These are phyloP conservation scores for Phyllosticta capitalensis DNA, from an alignment of 2,329 filamentous ascomycete species.

Conservation along the genomic window DNA sequence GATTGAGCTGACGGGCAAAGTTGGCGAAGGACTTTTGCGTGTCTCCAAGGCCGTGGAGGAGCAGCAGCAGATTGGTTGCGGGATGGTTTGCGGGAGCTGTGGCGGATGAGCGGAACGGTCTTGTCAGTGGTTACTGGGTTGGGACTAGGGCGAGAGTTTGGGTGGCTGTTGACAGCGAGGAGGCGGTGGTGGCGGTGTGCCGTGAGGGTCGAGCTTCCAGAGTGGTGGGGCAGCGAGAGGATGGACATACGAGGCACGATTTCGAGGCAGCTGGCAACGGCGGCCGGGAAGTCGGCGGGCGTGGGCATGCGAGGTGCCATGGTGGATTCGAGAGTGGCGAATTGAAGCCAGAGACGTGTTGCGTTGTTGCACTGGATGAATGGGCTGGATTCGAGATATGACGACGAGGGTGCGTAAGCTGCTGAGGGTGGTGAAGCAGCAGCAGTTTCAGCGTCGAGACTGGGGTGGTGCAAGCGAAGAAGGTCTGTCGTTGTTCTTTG, in stretches of 20 bases:
- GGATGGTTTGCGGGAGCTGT: slow-evolving; percentile 35
- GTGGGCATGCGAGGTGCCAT: slow-evolving; percentile 37
- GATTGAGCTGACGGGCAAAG: slow-evolving; percentile 58
- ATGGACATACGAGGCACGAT: slow-evolving; percentile 36
- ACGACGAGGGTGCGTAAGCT: slow-evolving; percentile 3
- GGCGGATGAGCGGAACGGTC: neutral
- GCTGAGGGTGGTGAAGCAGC: neutral
- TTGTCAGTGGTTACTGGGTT: neutral
- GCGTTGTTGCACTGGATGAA: neutral
- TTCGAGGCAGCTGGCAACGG: slow-evolving; percentile 25
- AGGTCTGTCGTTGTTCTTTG: neutral
- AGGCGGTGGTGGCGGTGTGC: slow-evolving; percentile 11
- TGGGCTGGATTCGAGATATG: neutral
- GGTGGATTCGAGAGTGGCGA: slow-evolving; percentile 5
- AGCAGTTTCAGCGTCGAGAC: slow-evolving; percentile 3
- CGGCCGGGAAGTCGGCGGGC: slow-evolving; percentile 32
- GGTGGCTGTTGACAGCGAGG: slow-evolving; percentile 1
- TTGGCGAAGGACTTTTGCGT: slow-evolving; percentile 56
- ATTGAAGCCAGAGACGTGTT: neutral
- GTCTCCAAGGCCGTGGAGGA: slow-evolving; percentile 81
- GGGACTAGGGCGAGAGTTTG: neutral
- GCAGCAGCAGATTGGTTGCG: slow-evolving; percentile 65
- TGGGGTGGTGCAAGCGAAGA: neutral
- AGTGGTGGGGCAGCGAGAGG: neutral
- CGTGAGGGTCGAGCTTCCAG: neutral